Evolutionary conservation across 805 yeast species (phyloP), one percentile per base, ranked within the genome.

Genomic region (Candida multigemmis): DNA sequence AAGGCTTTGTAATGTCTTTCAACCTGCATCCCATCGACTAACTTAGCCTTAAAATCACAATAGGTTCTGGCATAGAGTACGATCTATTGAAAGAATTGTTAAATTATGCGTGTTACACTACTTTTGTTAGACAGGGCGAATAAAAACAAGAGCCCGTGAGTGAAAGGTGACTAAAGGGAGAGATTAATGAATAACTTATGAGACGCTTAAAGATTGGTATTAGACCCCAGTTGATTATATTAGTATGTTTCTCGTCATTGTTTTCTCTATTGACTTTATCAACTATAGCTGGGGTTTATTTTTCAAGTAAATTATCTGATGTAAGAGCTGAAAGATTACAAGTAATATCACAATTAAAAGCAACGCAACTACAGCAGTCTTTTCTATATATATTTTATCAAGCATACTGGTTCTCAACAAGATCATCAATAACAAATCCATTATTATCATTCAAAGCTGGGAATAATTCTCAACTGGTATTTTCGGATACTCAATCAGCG

Each of bases 321-420:
- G 51, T 81, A 23, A 63, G 93, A 41, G 72, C 77, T 1, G 86
- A 82, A 35, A 68, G 86, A 31, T 56, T 86, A 14, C 71, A 71
- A 40, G 83, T 83, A 23, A 81, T 85, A 12, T 81, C 94, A 2
- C 81, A 81, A 48, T 58, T 86, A 30, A 85, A 84, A 49, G 74
- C 89, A 1, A 70, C 87, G 0, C 95, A 86, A 49, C 60, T 85
- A 12, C 68, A 66, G 29, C 95, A 84, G 51, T 68, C 73, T 21
- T 56, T 82, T 32, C 69, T 69, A 32, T 68, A 63, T 34, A 57
- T 72, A 15, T 77, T 74, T 46, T 81, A 77, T 44, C 93, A 84
- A 49, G 68, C 77, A 3, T 66, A 67, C 31, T 75, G 80, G 60
- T 55, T 85, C 7, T 56, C 83, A 2, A 60, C 73, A 3, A 66